These are phyloP conservation scores for Fagus sylvatica DNA, from an alignment of 306 rosid genomes.

Conservation along the genomic window DNA sequence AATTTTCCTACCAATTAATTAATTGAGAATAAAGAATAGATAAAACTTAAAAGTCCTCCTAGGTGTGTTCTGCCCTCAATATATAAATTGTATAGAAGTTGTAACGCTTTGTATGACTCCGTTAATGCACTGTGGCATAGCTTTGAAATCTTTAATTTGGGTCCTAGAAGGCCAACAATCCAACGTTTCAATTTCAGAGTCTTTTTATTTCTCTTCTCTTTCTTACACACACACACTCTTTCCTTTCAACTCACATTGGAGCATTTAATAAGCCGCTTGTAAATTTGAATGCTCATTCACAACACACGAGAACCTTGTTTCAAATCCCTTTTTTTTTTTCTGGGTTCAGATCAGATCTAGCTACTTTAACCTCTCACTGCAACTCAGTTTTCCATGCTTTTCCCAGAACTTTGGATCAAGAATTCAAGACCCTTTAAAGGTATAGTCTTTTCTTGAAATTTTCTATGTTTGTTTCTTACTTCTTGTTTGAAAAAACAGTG, in stretches of 20 bases:
- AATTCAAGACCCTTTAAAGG: slow-evolving; percentile 31
- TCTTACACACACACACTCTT: slow-evolving; percentile 17
- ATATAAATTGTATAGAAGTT: too few relatives aligned
- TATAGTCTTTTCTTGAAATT: neutral
- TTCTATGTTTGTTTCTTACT: neutral
- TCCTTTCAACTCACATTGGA: slow-evolving; percentile 19
- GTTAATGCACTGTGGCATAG: slow-evolving; percentile 15
- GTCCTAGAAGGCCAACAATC: slow-evolving; percentile 3
- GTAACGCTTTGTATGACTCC: slow-evolving; percentile 7
- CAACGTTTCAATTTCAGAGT: slow-evolving; percentile 43
- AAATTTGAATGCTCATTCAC: slow-evolving; percentile 50
- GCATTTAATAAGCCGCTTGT: slow-evolving; percentile 51
- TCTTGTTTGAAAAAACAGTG: neutral
- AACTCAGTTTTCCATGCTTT: slow-evolving; percentile 7
- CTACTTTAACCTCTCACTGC: neutral
- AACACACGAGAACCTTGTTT: slow-evolving; percentile 47
- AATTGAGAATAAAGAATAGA: too few relatives aligned
- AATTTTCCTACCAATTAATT: too few relatives aligned
- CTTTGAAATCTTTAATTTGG: slow-evolving; percentile 3
- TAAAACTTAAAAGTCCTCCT: too few relatives aligned
- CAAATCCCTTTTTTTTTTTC: slow-evolving; percentile 24
- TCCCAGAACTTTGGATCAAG: slow-evolving; percentile 5
- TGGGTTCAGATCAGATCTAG: slow-evolving; percentile 41
- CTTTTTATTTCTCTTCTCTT: slow-evolving; percentile 12
- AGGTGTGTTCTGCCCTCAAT: too few relatives aligned